phyloP scores from a whole-genome alignment of 2,329 filamentous ascomycete genomes.

The Paracoccidioides lutzii region DNA sequence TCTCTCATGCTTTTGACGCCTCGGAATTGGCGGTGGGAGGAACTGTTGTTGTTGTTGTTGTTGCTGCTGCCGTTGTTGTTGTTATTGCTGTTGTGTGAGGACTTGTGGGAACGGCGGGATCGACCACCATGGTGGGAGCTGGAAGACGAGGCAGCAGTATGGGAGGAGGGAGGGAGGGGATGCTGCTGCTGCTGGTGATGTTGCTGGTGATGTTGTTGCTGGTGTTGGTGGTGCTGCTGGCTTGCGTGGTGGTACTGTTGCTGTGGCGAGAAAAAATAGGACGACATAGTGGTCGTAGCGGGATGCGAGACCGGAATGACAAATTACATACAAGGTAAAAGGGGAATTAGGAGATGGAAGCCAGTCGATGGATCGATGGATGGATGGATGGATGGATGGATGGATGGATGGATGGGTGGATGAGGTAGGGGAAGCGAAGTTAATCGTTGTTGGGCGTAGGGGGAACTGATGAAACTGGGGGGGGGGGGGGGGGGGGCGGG shows the following conservation, averaged over 20 bases:
- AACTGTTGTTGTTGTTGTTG: no score
- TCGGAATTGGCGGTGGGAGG: constrained; percentile 67
- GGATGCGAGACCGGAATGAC: neutral
- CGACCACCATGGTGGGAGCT: constrained; percentile 68
- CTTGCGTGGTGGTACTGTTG: constrained; percentile 26
- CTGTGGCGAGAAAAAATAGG: constrained; percentile 34
- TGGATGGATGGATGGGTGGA: no score
- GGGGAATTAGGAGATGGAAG: no score
- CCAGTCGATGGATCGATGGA: no score
- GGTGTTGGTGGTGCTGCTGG: constrained; percentile 25
- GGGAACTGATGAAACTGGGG: no score
- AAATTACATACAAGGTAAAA: neutral
- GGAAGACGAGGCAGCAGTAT: constrained; percentile 30
- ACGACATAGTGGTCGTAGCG: constrained; percentile 27
- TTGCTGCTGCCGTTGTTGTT: no score
- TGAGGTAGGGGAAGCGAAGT: no score
- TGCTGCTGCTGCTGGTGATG: constrained; percentile 30
- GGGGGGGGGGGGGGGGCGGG: no score
- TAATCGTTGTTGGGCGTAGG: neutral
- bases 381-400: no score
- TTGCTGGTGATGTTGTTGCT: constrained; percentile 23
- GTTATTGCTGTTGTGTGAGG: constrained; percentile 52
- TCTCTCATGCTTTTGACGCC: constrained; percentile 79
- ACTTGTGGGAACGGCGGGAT: constrained; percentile 70
- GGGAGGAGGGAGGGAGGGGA: constrained; percentile 37